Base-by-base conservation (phyloP, 2,329 filamentous ascomycete genomes). In the Colletotrichum eremochloae region DNA sequence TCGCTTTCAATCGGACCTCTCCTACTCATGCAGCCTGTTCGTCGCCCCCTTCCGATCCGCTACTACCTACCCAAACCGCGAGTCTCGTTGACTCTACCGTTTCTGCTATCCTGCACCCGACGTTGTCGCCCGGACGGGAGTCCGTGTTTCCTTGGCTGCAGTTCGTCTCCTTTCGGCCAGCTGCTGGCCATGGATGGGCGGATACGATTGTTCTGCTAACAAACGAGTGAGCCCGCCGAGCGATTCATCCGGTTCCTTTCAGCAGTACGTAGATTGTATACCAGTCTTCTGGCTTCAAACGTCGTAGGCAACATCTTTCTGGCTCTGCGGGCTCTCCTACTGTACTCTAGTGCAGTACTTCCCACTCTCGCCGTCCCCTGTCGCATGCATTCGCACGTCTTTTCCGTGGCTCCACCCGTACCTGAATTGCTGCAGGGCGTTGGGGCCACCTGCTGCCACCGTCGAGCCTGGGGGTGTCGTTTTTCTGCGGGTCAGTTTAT, bases 391-490 rank as follows among this genome's bases (percentile, higher is more conserved):
- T 24, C 15, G 31, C 18, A 40, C 36, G 5, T 46, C 38, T 46
- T 33, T 46, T 33, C 42, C 9, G 33, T 11, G n/a, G 46, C 60
- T 29, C 62, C 62, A 64, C 48, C 48, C 36, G 62, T 64, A 64
- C 62, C 62, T 64, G 62, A 64, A 64, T 55, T 64, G 36, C 62
- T 64, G 62, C 62, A 64, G 24, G 48, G 48, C 20, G 48, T 44
- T 55, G 36, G 62, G 42, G 48, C 62, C 62, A 64, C 18, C 11
- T 20, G 48, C 62, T 64, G 62, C 62, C 48, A 53, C 48, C 48
- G 7, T 18, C 38, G 48, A 53, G 48, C 48, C 18, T 18, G 36
- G 57, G 57, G 29, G 42, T 20, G 33, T 20, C 31, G n/a, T 14
- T 52, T 48, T 24, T 40, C 18, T 63, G 24, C 18, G 44, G 60